Evolutionary conservation across 768 basidiomycete species (phyloP).

Genomic region (Mycena maculata): DNA sequence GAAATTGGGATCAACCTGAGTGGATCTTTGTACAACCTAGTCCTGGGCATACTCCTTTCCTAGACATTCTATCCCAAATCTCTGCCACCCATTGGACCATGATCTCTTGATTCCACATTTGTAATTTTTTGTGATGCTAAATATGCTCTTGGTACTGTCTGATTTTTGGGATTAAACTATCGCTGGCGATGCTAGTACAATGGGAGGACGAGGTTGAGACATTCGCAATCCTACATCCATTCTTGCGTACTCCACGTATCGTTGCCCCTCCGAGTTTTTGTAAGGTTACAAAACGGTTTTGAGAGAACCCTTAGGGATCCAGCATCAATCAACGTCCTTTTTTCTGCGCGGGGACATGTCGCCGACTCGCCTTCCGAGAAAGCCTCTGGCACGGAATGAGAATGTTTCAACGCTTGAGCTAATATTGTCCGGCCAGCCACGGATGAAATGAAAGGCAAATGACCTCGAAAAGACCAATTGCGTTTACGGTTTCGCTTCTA

Average conservation of each 20-base stretch:
- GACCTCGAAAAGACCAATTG: not conserved
- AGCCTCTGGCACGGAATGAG: not conserved
- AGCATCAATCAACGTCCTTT: not conserved
- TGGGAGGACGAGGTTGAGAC: not conserved
- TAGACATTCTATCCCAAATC: not conserved
- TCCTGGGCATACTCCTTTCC: not conserved
- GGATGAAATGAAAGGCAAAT: not conserved
- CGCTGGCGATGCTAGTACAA: not conserved
- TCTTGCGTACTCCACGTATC: not conserved
- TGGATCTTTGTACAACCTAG: not conserved
- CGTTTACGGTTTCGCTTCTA: not conserved
- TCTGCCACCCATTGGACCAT: not conserved
- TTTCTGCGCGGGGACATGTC: not conserved
- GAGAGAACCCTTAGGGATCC: not conserved
- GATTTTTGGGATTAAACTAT: not conserved
- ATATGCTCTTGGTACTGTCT: not conserved
- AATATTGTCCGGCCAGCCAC: not conserved
- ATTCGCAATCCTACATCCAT: not conserved
- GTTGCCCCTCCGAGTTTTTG: not conserved
- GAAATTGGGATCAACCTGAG: not conserved
- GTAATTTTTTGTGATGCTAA: not conserved
- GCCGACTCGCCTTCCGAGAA: not conserved
- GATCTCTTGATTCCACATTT: slow-evolving; percentile 1
- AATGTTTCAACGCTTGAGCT: not conserved
- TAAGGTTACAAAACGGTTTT: not conserved